phyloP scores from a whole-genome alignment of 2,329 filamentous ascomycete species.

The Aspergillus brunneoviolaceus region DNA sequence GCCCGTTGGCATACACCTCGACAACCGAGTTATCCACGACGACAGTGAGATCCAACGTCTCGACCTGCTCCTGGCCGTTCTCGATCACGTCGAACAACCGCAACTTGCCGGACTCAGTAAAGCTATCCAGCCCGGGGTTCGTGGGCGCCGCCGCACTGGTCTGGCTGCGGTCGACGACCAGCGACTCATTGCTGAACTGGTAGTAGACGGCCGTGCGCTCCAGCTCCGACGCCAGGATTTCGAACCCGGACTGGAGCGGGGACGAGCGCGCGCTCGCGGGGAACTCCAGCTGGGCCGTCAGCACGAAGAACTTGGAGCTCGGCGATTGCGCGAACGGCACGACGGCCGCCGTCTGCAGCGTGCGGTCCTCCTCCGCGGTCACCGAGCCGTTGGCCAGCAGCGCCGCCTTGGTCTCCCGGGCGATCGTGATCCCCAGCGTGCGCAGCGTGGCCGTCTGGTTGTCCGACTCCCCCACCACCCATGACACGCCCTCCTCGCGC shows the following conservation, averaged over 20 bases:
- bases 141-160: slow-evolving; percentile 18
- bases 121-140: slow-evolving; percentile 11
- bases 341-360: not conserved
- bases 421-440: slow-evolving; percentile 20
- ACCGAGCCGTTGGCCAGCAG: slow-evolving; percentile 1
- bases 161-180: slow-evolving; percentile 19
- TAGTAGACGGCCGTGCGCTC: slow-evolving; percentile 21
- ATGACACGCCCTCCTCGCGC: slow-evolving; percentile 8
- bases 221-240: slow-evolving; percentile 15
- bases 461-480: slow-evolving; percentile 9
- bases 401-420: slow-evolving; percentile 17
- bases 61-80: slow-evolving; percentile 6
- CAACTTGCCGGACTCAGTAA: slow-evolving; percentile 13
- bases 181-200: slow-evolving; percentile 24
- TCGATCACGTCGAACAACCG: slow-evolving; percentile 18
- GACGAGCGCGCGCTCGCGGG: slow-evolving; percentile 9
- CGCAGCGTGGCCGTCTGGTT: slow-evolving; percentile 9
- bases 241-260: slow-evolving; percentile 14
- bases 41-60: slow-evolving; percentile 21
- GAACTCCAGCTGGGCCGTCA: slow-evolving; percentile 12
- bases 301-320: slow-evolving; percentile 10
- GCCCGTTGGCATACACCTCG: slow-evolving; percentile 23
- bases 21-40: slow-evolving; percentile 20
- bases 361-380: slow-evolving; percentile 4
- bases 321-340: slow-evolving; percentile 13